Conservation (phyloP, 305 asterid species). For the Andrographis paniculata region DNA sequence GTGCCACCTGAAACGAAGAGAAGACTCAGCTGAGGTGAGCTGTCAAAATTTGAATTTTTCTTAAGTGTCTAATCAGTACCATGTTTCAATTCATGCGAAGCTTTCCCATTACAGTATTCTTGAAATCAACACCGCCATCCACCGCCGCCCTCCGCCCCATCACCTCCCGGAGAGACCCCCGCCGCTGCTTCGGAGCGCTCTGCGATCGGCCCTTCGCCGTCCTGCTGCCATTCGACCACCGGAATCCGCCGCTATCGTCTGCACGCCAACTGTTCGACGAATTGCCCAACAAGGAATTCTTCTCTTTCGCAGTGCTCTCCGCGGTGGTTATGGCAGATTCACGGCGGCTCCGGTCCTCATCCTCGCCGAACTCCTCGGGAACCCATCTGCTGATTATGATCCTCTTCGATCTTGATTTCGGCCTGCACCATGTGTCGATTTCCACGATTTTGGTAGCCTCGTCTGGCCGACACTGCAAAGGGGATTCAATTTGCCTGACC, state of each 20-base stretch:
- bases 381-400: not conserved
- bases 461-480: constrained; percentile 21
- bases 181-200: constrained; percentile 12
- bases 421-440: constrained; percentile 41
- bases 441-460: constrained; percentile 59
- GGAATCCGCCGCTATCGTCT: not conserved
- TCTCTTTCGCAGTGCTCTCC: constrained; percentile 45
- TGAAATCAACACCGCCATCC: constrained; percentile 25
- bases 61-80: too few relatives aligned
- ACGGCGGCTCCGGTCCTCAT: too few relatives aligned
- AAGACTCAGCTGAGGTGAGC: too few relatives aligned
- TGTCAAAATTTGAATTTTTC: too few relatives aligned
- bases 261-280: too few relatives aligned
- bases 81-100: constrained; percentile 10
- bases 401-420: constrained; percentile 41
- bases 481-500: too few relatives aligned
- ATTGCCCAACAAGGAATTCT: too few relatives aligned
- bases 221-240: constrained; percentile 1
- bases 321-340: too few relatives aligned
- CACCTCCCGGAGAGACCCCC: not conserved
- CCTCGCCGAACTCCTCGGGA: not conserved
- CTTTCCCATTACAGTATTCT: constrained; percentile 41
- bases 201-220: constrained; percentile 4
- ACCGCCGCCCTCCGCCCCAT: constrained; percentile 1
- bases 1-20: constrained; percentile 22